Evolutionary conservation across 495 filamentous ascomycete genomes (phyloP).

Genomic region (Aspergillus carlsbadensis): DNA sequence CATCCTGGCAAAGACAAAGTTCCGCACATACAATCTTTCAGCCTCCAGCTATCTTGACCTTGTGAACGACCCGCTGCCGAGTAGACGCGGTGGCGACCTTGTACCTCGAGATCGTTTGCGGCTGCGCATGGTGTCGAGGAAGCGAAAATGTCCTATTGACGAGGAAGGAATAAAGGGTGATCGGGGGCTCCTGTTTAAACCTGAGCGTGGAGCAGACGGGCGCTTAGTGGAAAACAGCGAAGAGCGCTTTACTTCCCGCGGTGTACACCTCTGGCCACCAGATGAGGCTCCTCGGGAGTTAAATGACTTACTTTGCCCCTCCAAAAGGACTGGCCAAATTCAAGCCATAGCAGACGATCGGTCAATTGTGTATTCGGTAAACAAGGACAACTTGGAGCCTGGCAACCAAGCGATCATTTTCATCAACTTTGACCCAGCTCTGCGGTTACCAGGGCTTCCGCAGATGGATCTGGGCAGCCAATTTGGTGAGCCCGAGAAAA

Average conservation of each 20-base stretch:
- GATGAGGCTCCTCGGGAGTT: constrained; percentile 47
- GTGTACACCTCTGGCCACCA: constrained; percentile 60
- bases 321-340: constrained; percentile 45
- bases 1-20: constrained; percentile 56
- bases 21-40: constrained; percentile 58
- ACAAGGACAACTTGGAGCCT: constrained; percentile 42
- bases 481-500: background rate
- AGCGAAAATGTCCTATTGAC: constrained; percentile 38
- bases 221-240: constrained; percentile 33
- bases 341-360: constrained; percentile 60
- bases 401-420: constrained; percentile 54
- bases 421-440: constrained; percentile 62
- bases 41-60: constrained; percentile 65
- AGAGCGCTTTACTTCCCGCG: constrained; percentile 49
- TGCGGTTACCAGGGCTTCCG: constrained; percentile 38
- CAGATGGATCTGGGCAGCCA: constrained; percentile 2
- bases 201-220: constrained; percentile 29
- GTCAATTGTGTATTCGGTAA: constrained; percentile 54
- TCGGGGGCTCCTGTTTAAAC: constrained; percentile 34
- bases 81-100: constrained; percentile 26
- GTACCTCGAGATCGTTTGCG: constrained; percentile 49
- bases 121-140: constrained; percentile 50
- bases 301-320: constrained; percentile 57
- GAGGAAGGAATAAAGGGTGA: constrained; percentile 38
- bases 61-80: constrained; percentile 53